Base-by-base conservation (phyloP, 306 rosid species). In the Argentina anserina region DNA sequence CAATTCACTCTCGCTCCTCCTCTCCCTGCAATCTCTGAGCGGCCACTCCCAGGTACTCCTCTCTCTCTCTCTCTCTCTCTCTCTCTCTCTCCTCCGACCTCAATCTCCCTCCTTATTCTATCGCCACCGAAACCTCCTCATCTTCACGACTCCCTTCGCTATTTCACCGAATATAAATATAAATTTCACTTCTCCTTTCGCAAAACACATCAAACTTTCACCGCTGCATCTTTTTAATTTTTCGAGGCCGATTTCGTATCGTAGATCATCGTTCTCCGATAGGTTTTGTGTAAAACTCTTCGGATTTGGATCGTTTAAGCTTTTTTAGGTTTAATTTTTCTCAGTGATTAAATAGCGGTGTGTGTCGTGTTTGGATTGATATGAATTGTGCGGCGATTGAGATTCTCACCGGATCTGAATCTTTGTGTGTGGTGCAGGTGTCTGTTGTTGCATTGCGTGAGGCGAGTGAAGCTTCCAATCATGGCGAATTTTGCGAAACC, bases 401-500 rank as follows among this genome's bases (percentile, higher is more conserved):
- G 45, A 41, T 40, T 41, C 12, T 39, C 20, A 26, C 20, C n/a
- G 42, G 40, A 41, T 28, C 7, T 33, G 18, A 28, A n/a, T 56
- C n/a, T 8, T 12, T 29, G 9, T 29, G 62, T 56, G 21, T 49
- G 47, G 31, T 41, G 56, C 49, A 80, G 86, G 83, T 79, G 58
- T 59, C 40, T 62, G 50, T 65, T 78, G 64, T 64, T 78, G 64
- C 71, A 69, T 67, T 64, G 78, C 65, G 50, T 39, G 71, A 50
- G 72, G 71, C 8, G 12, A 41, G 69, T 66, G 62, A 68, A 37
- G 29, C 40, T 70, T 80, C 21, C 56, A 45, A 71, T 33, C 29
- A 87, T 87, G 91, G 26, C 87, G 60, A 80, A 76, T 69, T 87
- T 79, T 73, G 79, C 84, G 18, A 87, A 87, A 60, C 91, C 91